These are phyloP conservation scores for Solanum raphanifolium DNA, from an alignment of 257 asterid species.

Conservation along the genomic window DNA sequence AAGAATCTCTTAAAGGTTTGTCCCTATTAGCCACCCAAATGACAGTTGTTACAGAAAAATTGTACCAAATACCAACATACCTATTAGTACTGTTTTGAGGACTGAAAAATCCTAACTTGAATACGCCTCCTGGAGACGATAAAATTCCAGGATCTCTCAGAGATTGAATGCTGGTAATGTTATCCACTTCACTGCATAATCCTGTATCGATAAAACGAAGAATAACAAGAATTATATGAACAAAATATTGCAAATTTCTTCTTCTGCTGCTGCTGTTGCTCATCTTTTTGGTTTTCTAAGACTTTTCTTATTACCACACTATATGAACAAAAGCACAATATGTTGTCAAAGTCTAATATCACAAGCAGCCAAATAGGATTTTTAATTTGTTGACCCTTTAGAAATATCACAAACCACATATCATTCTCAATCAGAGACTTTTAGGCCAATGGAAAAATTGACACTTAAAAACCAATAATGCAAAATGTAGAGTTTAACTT, in stretches of 20 bases:
- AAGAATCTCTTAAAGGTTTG: background rate
- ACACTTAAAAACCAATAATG: too few relatives aligned
- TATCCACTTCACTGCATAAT: background rate
- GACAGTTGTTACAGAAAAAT: background rate
- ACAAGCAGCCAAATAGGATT: background rate
- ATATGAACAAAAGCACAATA: background rate
- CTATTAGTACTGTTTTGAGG: background rate
- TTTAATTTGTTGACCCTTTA: background rate
- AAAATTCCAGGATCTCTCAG: background rate
- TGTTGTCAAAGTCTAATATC: background rate
- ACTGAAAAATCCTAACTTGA: background rate
- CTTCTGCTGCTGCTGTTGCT: background rate
- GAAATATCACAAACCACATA: background rate
- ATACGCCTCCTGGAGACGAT: background rate
- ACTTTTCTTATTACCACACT: background rate
- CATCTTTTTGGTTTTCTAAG: background rate
- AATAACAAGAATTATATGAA: background rate
- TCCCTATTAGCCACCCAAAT: background rate
- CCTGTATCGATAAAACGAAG: background rate
- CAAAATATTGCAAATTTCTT: background rate
- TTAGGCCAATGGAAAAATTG: background rate
- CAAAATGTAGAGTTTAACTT: too few relatives aligned
- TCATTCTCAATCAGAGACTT: background rate
- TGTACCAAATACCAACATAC: background rate
- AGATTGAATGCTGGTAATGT: background rate